These are phyloP conservation scores for Chaetomium tenue DNA, from an alignment of 495 filamentous ascomycete genomes.

Conservation along the genomic window DNA sequence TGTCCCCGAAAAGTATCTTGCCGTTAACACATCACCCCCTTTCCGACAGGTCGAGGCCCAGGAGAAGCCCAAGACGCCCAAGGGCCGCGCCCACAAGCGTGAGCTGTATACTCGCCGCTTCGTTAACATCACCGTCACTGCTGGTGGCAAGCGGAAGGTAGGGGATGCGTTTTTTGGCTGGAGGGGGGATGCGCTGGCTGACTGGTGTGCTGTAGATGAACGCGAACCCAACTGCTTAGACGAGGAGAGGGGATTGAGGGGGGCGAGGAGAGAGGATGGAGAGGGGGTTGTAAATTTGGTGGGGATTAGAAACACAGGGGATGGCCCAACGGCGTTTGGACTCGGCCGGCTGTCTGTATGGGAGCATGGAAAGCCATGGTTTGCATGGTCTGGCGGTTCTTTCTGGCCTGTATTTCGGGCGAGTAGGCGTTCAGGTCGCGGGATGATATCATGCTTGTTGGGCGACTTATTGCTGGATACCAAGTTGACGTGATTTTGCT, in stretches of 20 bases:
- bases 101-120: slow-evolving; percentile 95
- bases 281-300: neutral
- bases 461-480: neutral
- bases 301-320: slow-evolving; percentile 1
- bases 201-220: slow-evolving; percentile 43
- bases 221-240: slow-evolving; percentile 49
- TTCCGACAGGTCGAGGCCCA: slow-evolving; percentile 68
- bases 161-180: neutral
- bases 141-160: slow-evolving; percentile 97
- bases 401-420: slow-evolving; percentile 20
- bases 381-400: slow-evolving; percentile 9
- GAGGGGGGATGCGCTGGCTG: slow-evolving; percentile 47
- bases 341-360: slow-evolving; percentile 14
- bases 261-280: neutral
- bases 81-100: slow-evolving; percentile 98
- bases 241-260: neutral
- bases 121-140: slow-evolving; percentile 95
- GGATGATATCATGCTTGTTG: slow-evolving; percentile 26
- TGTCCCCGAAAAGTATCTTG: neutral
- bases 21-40: neutral
- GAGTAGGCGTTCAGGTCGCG: slow-evolving; percentile 25
- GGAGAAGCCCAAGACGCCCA: slow-evolving; percentile 90
- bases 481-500: slow-evolving; percentile 5
- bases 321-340: slow-evolving; percentile 18
- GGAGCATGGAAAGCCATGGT: neutral